These are phyloP conservation scores for Nissolia schottii DNA, from an alignment of 306 rosid species.

Conservation along the genomic window DNA sequence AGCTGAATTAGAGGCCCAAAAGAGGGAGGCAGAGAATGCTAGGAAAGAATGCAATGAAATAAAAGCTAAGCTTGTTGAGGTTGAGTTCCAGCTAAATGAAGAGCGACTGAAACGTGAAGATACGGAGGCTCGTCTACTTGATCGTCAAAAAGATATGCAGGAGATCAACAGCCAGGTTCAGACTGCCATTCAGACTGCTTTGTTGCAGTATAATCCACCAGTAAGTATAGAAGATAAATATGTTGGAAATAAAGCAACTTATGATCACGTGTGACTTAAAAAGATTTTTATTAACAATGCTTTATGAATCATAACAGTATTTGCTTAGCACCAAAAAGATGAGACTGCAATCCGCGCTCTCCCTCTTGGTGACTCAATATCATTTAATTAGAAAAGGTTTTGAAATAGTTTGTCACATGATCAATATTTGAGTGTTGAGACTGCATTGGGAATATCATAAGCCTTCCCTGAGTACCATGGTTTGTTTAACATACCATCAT, in stretches of 20 bases:
- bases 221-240: conserved; percentile 26
- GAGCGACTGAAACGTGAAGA: conserved; percentile 28
- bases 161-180: conserved; percentile 37
- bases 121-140: conserved; percentile 12
- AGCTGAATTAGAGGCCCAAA: conserved; percentile 35
- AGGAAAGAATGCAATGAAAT: conserved; percentile 23
- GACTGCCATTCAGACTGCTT: conserved; percentile 36
- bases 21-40: conserved; percentile 31
- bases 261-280: background rate
- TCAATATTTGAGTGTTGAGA: too few species aligned
- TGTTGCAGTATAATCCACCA: conserved; percentile 14
- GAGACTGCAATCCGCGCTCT: background rate
- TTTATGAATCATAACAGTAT: background rate
- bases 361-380: too few species aligned
- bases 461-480: too few species aligned
- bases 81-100: conserved; percentile 31
- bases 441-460: too few species aligned
- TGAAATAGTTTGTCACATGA: too few species aligned
- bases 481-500: background rate
- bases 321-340: background rate
- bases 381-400: background rate
- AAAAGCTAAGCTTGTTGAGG: conserved; percentile 30
- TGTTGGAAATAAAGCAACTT: background rate
- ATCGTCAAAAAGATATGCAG: conserved; percentile 32
- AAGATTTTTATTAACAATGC: background rate